Base-by-base conservation (phyloP, 2,329 filamentous ascomycete species). In the Aaosphaeria pasadenensis region DNA sequence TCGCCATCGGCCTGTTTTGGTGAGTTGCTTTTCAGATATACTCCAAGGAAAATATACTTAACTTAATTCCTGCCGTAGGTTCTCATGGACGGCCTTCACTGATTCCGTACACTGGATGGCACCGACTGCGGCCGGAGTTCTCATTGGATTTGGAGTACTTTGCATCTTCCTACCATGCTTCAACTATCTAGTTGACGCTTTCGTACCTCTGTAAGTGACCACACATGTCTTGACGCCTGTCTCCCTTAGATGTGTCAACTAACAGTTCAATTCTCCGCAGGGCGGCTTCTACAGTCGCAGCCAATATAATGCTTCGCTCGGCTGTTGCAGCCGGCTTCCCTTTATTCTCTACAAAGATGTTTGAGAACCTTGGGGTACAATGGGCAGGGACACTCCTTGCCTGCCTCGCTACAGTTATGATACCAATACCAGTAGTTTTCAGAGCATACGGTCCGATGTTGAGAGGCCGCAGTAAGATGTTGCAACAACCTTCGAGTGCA, bases 261-360 rank as follows among this genome's bases (percentile, higher is more conserved):
- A 85, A 43, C 41, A 39, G 11, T 68, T 80, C 28, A 88, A 86
- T 66, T 85, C 86, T 33, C 86, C 86, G 42, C 84, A 80, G 49
- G 88, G 33, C 13, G 33, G 13, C 33, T 4, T 13, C 33, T 11
- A 13, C 89, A 7, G 75, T 95, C 63, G 88, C 89, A 29, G 88
- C 88, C 45, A 91, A 94, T 65, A 86, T 86, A 43, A 89, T 91
- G 68, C 79, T 87, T 52, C 80, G 90, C 50, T 89, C 85, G 59
- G 75, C 79, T 35, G 91, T 91, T 74, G 89, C 85, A 50, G 88
- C 87, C 0, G 56, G 66, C 2, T 47, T 72, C 7, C 71, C 71
- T 7, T 71, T 73, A 30, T 44, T 44, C 42, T 35, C 42, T 24
- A 32, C 36, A 7, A 30, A 44, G 42, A 44, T 74, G 71, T 74